Evolutionary conservation across 2,329 filamentous ascomycete species (phyloP).

Genomic region (Xylaria sp.): DNA sequence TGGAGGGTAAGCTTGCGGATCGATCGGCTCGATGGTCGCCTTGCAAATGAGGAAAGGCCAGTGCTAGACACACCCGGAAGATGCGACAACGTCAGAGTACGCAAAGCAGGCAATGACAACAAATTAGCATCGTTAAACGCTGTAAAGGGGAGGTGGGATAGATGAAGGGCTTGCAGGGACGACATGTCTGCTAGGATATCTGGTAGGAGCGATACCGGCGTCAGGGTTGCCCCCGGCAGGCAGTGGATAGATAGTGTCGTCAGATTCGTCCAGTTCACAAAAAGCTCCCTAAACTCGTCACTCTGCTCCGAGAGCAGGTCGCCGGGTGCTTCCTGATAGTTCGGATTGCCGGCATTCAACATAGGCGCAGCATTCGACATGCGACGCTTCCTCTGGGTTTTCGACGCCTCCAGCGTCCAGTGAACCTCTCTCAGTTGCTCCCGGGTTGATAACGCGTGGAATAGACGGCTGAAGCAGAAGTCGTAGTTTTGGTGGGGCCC

Average conservation of each 20-base stretch:
- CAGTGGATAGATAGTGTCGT: slow-evolving; percentile 64
- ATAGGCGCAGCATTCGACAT: slow-evolving; percentile 36
- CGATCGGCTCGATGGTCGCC: slow-evolving; percentile 51
- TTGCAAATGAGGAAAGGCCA: slow-evolving; percentile 63
- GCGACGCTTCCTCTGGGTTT: slow-evolving; percentile 45
- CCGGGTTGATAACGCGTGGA: slow-evolving; percentile 65
- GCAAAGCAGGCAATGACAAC: slow-evolving; percentile 59
- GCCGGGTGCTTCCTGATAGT: slow-evolving; percentile 41
- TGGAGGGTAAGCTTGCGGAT: slow-evolving; percentile 60
- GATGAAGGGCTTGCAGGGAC: slow-evolving; percentile 61
- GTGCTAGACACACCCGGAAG: slow-evolving; percentile 60
- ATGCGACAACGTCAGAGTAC: slow-evolving; percentile 60
- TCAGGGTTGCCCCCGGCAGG: slow-evolving; percentile 58
- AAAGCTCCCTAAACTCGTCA: slow-evolving; percentile 55
- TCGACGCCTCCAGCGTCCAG: slow-evolving; percentile 59
- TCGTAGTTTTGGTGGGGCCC: slow-evolving; percentile 61
- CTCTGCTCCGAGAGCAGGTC: slow-evolving; percentile 51
- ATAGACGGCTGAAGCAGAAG: slow-evolving; percentile 61
- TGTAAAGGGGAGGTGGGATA: slow-evolving; percentile 61
- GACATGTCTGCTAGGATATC: slow-evolving; percentile 58
- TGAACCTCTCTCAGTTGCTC: slow-evolving; percentile 61
- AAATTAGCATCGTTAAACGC: slow-evolving; percentile 64
- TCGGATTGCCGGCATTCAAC: slow-evolving; percentile 33
- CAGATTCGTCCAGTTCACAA: slow-evolving; percentile 61
- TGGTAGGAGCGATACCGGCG: slow-evolving; percentile 58